Evolutionary conservation across 495 filamentous ascomycete species (phyloP).

Genomic region (Eremomyces bilateralis): DNA sequence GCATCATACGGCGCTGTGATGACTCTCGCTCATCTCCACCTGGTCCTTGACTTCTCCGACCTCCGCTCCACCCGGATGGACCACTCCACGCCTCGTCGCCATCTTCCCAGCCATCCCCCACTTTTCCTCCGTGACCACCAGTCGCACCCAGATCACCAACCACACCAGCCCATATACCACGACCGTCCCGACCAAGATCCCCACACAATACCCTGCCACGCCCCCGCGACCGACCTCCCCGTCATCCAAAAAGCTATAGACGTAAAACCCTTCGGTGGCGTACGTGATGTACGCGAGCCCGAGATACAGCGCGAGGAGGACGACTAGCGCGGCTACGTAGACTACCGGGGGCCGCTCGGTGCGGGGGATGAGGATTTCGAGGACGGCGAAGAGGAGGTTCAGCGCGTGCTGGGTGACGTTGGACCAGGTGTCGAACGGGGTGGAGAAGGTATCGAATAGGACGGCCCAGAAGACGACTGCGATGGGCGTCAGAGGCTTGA

Average conservation of each 20-base stretch:
- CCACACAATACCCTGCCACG: slow-evolving; percentile 35
- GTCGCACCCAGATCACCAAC: slow-evolving; percentile 19
- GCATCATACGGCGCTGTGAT: no score
- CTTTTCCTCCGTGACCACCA: not conserved
- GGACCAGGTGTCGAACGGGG: slow-evolving; percentile 34
- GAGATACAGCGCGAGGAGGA: slow-evolving; percentile 49
- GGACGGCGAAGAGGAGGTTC: slow-evolving; percentile 45
- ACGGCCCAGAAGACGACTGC: slow-evolving; percentile 38
- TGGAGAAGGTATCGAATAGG: slow-evolving; percentile 28
- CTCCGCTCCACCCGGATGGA: no score
- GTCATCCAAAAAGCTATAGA: slow-evolving; percentile 52
- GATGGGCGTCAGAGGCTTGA: not conserved
- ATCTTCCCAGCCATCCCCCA: not conserved
- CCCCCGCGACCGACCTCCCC: slow-evolving; percentile 16
- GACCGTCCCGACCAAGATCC: slow-evolving; percentile 39
- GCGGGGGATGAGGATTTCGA: slow-evolving; percentile 48
- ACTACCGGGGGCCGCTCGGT: slow-evolving; percentile 32
- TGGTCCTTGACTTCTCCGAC: no score
- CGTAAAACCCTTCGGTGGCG: slow-evolving; percentile 46
- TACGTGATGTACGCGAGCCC: slow-evolving; percentile 52
- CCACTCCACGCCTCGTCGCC: no score
- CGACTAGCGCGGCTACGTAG: slow-evolving; percentile 32
- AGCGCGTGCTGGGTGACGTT: slow-evolving; percentile 58
- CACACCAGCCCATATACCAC: slow-evolving; percentile 38
- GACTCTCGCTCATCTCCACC: no score